These are phyloP conservation scores for Ilyonectria destructans DNA, from an alignment of 2,329 filamentous ascomycete genomes.

Conservation along the genomic window DNA sequence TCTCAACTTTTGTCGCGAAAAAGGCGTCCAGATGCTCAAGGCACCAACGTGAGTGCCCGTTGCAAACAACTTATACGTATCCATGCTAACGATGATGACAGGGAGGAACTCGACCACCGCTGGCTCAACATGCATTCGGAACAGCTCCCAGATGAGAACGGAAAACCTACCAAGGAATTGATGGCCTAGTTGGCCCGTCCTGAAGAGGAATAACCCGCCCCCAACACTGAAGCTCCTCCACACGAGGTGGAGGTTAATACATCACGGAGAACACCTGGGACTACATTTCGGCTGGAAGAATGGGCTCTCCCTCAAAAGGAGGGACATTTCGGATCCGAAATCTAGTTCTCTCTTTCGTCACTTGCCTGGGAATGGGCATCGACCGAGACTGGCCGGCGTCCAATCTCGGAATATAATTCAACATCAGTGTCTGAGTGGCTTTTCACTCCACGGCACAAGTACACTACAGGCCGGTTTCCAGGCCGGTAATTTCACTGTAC, in stretches of 20 bases:
- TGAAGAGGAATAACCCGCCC: not conserved
- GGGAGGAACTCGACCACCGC: slow-evolving; percentile 55
- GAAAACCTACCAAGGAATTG: slow-evolving; percentile 47
- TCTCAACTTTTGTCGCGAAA: slow-evolving; percentile 63
- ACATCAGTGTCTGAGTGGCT: slow-evolving; percentile 14
- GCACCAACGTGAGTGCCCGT: slow-evolving; percentile 57
- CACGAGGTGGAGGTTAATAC: not conserved
- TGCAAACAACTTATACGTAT: not conserved
- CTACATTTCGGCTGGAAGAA: too few species aligned
- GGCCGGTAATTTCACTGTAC: slow-evolving; percentile 25
- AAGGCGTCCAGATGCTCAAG: slow-evolving; percentile 60
- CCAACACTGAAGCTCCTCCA: not conserved
- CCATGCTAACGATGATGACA: slow-evolving; percentile 44
- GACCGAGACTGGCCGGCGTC: slow-evolving; percentile 5
- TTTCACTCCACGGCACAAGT: slow-evolving; percentile 16
- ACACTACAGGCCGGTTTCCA: slow-evolving; percentile 18
- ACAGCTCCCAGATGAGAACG: slow-evolving; percentile 46
- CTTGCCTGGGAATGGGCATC: not conserved
- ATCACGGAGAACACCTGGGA: not conserved
- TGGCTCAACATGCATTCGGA: slow-evolving; percentile 58
- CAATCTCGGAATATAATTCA: slow-evolving; percentile 22
- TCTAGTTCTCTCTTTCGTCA: not conserved
- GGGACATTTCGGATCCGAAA: not conserved
- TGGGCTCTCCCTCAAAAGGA: not conserved
- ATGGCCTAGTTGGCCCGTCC: slow-evolving; percentile 44